A percentile compares a stretch with the other conserved stretches of the same genome.
These are phyloP conservation scores for Aspergillus uvarum DNA, from an alignment of 2,329 filamentous ascomycete genomes.

Conservation along the genomic window DNA sequence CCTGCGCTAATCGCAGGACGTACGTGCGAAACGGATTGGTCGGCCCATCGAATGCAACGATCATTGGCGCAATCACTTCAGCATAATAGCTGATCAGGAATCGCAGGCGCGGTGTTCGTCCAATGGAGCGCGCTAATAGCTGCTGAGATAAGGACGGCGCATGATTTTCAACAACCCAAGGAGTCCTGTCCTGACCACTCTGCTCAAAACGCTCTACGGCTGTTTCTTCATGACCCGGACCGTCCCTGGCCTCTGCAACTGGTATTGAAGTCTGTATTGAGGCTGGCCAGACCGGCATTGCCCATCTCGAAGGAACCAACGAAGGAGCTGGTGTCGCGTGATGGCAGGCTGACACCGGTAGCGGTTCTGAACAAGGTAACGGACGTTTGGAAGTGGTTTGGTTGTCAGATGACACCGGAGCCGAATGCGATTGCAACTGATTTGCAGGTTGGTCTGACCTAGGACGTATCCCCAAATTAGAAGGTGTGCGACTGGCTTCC, in stretches of 20 bases:
- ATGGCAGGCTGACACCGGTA: neutral
- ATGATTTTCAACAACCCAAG: constrained; percentile 21
- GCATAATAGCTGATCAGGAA: constrained; percentile 94
- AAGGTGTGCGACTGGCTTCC: neutral
- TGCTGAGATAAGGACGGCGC: constrained; percentile 37
- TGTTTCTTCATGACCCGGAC: neutral
- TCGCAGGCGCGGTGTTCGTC: constrained; percentile 72
- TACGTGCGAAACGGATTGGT: constrained; percentile 83
- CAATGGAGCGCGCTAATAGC: constrained; percentile 50
- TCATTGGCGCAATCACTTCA: constrained; percentile 84
- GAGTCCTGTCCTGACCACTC: neutral
- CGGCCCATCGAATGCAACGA: constrained; percentile 86
- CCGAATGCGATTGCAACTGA: neutral
- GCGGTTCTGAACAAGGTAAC: neutral
- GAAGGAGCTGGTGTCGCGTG: neutral
- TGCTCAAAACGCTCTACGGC: neutral
- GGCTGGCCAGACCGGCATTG: neutral
- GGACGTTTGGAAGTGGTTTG: neutral
- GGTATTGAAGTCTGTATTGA: constrained; percentile 1
- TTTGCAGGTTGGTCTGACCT: neutral
- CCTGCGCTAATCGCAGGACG: constrained; percentile 72
- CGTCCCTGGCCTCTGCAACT: neutral
- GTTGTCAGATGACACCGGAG: neutral
- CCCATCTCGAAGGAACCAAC: neutral
- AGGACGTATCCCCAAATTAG: neutral